Evolutionary conservation across 129 eudicot genomes (phyloP), one percentile per base, ranked within the genome.

Genomic region (Escallonia rubra): DNA sequence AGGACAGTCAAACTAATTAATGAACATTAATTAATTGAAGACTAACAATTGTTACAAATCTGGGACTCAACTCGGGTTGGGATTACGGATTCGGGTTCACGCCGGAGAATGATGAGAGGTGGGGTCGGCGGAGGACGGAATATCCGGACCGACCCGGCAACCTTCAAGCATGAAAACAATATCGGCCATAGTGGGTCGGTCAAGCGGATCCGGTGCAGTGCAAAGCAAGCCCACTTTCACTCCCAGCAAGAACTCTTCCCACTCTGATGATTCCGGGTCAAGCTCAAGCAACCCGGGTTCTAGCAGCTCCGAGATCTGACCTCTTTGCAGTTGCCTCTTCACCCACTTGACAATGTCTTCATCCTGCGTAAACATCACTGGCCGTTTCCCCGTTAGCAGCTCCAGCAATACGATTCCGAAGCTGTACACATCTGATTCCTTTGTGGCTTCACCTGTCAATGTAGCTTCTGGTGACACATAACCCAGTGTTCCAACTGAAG

Each of bases 151-250:
- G 10, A 81, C 96, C 66, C 96, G 88, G 59, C 96, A 89, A 10
- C 96, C 96, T 72, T 89, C 96, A 0, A 89, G 87, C 96, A 89
- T 89, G 77, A 89, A 89, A 43, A 89, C 96, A n/a, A 89, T 74
- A 42, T 89, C 96, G 6, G 82, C 70, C 96, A 89, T 89, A 2
- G 80, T 63, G 57, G 96, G 96, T 43, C 96, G 84, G 59, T 89
- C 96, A 2, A 76, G 70, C 4, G 93, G 93, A 76, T 85, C 93
- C 5, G 96, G 87, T 5, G 90, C 87, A 7, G 96, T 89, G 78
- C 96, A 89, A 38, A 89, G 90, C 63, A 89, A 66, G 7, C 96
- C 93, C 4, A 89, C 96, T 64, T 89, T 89, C 15, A 89, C 80
- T 10, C 96, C 96, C 11, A 89, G 72, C 80, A 89, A 77, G 69